Evolutionary conservation across 2,329 filamentous ascomycete genomes (phyloP), one percentile per base, ranked within the genome.

Genomic region (Coleophoma eucalyptorum): DNA sequence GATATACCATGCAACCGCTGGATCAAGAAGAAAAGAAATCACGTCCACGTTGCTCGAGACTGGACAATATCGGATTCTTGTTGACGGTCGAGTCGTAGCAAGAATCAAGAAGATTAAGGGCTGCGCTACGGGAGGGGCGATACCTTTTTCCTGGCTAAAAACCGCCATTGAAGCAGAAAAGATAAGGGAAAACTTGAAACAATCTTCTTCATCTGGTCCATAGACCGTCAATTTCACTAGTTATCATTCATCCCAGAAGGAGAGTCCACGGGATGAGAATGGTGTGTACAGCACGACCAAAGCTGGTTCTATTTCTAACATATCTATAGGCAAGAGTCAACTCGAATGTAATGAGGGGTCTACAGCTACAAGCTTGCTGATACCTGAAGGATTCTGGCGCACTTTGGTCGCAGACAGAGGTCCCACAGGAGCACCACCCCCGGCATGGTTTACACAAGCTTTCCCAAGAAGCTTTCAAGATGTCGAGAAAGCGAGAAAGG

Each of bases 361-460:
- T 8, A 26, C 26, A 5, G 26, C 26, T 26, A 26, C 26, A 26
- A 8, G 26, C 6, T 26, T 8, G 4, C 6, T 5, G 26, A 26
- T 45, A 45, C 43, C 46, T 2, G 20, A 37, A 26, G 34, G 16
- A 21, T 37, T 48, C 26, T 48, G 35, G 34, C n/a, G 49, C n/a
- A 50, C 49, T 3, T 20, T 50, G 15, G 49, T 50, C 3, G 43
- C 43, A 5, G 49, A 50, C 20, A 8, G 34, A n/a, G 42, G 43
- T 15, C 46, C 21, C 26, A 19, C 32, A n/a, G 32, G 15, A 8
- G 5, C 26, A 31, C 2, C 13, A 15, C 35, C 35, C 7, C 35
- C 35, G 4, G 35, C 15, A 5, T 38, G 35, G 35, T 38, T n/a
- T 11, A 5, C 5, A 15, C 35, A n/a, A 15, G 13, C 6, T 38